These are phyloP conservation scores for Botrytis squamosa DNA, from an alignment of 2,329 filamentous ascomycete species.

Conservation along the genomic window DNA sequence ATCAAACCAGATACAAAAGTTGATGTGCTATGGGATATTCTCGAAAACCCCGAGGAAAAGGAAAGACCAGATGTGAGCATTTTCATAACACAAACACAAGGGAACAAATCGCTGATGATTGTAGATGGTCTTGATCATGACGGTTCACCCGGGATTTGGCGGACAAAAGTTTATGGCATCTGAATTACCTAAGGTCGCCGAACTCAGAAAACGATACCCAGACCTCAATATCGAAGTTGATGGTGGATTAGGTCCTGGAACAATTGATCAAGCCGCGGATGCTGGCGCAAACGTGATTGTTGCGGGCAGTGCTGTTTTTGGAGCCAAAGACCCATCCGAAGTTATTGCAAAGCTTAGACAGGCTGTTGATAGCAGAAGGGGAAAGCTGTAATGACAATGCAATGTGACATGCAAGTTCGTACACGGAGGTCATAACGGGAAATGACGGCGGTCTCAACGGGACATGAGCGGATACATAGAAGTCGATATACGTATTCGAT, in stretches of 20 bases:
- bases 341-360: conserved; percentile 81
- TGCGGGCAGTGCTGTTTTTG: conserved; percentile 93
- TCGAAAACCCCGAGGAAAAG: conserved; percentile 68
- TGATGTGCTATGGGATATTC: conserved; percentile 86
- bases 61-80: conserved; percentile 86
- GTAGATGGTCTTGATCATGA: conserved; percentile 98
- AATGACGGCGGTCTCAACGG: background rate
- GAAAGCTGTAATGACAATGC: conserved; percentile 27
- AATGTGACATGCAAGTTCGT: background rate
- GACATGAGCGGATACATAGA: background rate
- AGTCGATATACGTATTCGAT: background rate
- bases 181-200: conserved; percentile 89
- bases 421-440: conserved; percentile 1
- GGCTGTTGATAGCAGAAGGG: conserved; percentile 65
- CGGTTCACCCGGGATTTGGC: conserved; percentile 93
- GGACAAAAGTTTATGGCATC: conserved; percentile 98
- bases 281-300: conserved; percentile 98
- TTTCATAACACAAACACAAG: background rate
- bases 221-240: conserved; percentile 97
- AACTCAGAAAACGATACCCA: conserved; percentile 79
- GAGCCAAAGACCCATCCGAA: conserved; percentile 80
- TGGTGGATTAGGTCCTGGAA: conserved; percentile 82
- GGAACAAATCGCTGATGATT: conserved; percentile 22
- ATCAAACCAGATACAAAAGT: conserved; percentile 92
- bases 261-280: conserved; percentile 90